A percentile compares a stretch with the other conserved stretches of the same genome.
phyloP scores from a whole-genome alignment of 768 basidiomycete species.

The Galerina marginata region DNA sequence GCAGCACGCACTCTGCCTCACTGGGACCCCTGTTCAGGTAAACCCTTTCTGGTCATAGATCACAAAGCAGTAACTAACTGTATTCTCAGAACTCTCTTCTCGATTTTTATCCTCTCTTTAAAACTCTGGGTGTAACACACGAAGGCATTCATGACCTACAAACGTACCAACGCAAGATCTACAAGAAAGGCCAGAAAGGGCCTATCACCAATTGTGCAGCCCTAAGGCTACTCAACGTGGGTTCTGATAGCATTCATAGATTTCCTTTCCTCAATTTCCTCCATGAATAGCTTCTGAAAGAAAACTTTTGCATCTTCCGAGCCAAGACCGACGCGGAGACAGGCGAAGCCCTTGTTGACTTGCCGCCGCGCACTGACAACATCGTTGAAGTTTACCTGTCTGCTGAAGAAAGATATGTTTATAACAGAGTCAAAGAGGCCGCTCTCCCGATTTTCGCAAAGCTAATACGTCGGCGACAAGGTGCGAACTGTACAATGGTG shows the following conservation, averaged over 20 bases:
- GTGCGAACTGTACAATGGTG: neutral
- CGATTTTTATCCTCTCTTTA: conserved; percentile 9
- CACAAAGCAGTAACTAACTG: neutral
- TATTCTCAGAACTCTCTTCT: conserved; percentile 6
- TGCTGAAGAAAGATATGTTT: neutral
- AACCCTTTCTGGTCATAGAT: neutral
- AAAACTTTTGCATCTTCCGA: conserved; percentile 11
- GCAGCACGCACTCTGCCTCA: conserved; percentile 16
- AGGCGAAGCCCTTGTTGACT: neutral
- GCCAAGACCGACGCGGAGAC: conserved; percentile 4
- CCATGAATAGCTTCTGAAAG: conserved; percentile 2
- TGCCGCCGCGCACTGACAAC: conserved; percentile 11
- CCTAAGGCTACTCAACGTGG: neutral
- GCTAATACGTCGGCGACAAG: conserved; percentile 17
- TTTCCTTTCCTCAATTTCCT: neutral
- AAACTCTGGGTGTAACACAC: conserved; percentile 9
- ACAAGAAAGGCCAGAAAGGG: neutral
- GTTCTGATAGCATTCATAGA: neutral
- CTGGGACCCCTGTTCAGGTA: conserved; percentile 15
- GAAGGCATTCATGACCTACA: conserved; percentile 5
- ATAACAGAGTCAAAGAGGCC: conserved; percentile 3
- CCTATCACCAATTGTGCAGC: neutral
- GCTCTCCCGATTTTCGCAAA: conserved; percentile 4
- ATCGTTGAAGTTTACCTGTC: conserved; percentile 6
- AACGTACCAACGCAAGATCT: neutral